phyloP scores from a whole-genome alignment of 257 asterid species.

The Plantago ovata region DNA sequence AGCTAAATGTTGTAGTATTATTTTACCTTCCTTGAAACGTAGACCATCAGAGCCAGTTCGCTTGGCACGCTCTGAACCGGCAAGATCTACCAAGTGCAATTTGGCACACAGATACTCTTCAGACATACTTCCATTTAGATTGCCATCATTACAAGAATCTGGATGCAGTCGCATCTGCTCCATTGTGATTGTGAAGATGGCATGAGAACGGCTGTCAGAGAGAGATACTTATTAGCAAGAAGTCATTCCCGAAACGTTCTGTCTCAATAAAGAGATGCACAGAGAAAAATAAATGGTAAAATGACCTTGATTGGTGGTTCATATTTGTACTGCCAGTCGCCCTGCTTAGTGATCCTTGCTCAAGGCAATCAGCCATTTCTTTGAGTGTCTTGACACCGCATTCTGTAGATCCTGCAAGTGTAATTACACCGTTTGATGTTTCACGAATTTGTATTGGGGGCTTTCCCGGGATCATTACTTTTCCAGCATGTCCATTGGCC shows the following conservation, averaged over 20 bases:
- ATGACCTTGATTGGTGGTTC: constrained; percentile 92
- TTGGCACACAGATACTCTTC: constrained; percentile 98
- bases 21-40: constrained; percentile 93
- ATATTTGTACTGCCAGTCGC: constrained; percentile 99
- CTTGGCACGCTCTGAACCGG: constrained; percentile 99
- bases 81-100: constrained; percentile 98
- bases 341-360: constrained; percentile 88
- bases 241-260: neutral
- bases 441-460: constrained; percentile 96
- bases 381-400: constrained; percentile 70
- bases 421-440: constrained; percentile 93
- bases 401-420: constrained; percentile 97
- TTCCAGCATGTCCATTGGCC: constrained; percentile 67
- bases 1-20: neutral
- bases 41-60: constrained; percentile 98
- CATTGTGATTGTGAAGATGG: constrained; percentile 96
- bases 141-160: constrained; percentile 39
- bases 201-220: constrained; percentile 89
- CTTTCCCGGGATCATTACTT: constrained; percentile 68
- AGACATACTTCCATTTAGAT: constrained; percentile 56
- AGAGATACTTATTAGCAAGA: neutral
- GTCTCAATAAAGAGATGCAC: neutral
- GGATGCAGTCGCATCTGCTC: constrained; percentile 87
- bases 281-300: neutral
- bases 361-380: constrained; percentile 96